Evolutionary conservation across 345 rosid species (phyloP), one percentile per base, ranked within the genome.

Genomic region (Psidium guajava): DNA sequence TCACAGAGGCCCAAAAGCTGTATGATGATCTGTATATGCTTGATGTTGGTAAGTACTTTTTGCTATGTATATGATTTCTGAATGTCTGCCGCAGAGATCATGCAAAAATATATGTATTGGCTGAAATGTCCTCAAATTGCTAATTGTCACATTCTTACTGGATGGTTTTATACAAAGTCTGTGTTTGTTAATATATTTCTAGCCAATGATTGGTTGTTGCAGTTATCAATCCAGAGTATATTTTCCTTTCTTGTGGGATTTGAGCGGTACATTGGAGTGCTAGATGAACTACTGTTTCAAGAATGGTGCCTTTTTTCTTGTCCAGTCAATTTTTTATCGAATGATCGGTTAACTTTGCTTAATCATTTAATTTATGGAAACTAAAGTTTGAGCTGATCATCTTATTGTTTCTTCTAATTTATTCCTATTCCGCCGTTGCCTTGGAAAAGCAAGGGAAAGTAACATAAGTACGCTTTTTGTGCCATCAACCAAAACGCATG

Each of bases 1-100:
- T 95, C 90, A 93, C 98, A 0, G 98, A 95, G 90, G 95, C 97
- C 73, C 99, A 97, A 90, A 96, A 94, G 88, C 93, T 97, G 50
- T 96, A 95, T 25, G 96, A 96, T 86, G 99, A 96, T 85, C 90
- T 96, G 24, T 91, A 93, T 85, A 91, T 94, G 92, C 96, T 97
- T 88, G 96, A 97, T 92, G 86, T 93, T 74, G 99, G 99, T 96
- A 94, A 55, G 96, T 90, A 58, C 49, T 32, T 87, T 84, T 50
- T 81, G 21, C 61, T 36, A 42, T 9, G 11, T 25, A 64, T 27
- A 47, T 80, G 36, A 20, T 75, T 52, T 55, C 27, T 85, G 84
- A 21, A 24, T 16, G 11, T 55, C 64, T 5, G 56, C 25, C 1
- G 12, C 13, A 5, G 77, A 36, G 77, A 69, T 36, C 47, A 18